Percentiles rank a stretch among this genome's conserved stretches.
Conservation (phyloP, 495 filamentous ascomycete genomes). For the Neurospora cerealis region DNA sequence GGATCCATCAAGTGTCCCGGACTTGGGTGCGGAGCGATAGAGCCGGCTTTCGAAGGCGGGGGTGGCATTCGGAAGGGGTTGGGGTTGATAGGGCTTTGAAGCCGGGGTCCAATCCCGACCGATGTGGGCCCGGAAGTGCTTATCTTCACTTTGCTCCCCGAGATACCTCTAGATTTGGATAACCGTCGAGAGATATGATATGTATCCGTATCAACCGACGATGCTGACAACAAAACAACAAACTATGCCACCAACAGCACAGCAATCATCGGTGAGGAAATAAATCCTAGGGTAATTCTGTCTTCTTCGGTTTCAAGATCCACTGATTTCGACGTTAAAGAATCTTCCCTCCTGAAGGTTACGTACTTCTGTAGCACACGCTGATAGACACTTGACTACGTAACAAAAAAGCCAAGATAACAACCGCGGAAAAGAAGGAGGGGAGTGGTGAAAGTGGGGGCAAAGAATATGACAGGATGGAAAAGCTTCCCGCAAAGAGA, state of each 20-base stretch:
- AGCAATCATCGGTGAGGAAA: background rate
- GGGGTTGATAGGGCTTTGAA: background rate
- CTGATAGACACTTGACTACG: background rate
- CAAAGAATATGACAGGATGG: background rate
- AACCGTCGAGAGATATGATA: background rate
- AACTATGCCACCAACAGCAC: background rate
- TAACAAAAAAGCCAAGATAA: background rate
- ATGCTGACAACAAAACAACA: background rate
- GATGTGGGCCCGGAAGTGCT: background rate
- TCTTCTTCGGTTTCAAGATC: background rate
- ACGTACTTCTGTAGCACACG: too few relatives aligned
- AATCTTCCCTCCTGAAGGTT: background rate
- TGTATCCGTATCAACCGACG: background rate
- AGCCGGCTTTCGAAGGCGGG: background rate
- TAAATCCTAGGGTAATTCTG: background rate
- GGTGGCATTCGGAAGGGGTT: background rate
- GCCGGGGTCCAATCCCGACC: background rate
- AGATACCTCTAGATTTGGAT: background rate
- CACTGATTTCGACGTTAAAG: background rate
- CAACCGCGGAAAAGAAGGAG: background rate
- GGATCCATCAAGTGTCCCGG: background rate
- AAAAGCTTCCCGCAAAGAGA: background rate
- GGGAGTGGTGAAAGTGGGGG: background rate
- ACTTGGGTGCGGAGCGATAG: background rate
- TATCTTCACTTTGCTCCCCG: background rate